A percentile compares a stretch with the other conserved stretches of the same genome.
Evolutionary conservation across 2,329 filamentous ascomycete species (phyloP).

Genomic region (Colletotrichum magnum): DNA sequence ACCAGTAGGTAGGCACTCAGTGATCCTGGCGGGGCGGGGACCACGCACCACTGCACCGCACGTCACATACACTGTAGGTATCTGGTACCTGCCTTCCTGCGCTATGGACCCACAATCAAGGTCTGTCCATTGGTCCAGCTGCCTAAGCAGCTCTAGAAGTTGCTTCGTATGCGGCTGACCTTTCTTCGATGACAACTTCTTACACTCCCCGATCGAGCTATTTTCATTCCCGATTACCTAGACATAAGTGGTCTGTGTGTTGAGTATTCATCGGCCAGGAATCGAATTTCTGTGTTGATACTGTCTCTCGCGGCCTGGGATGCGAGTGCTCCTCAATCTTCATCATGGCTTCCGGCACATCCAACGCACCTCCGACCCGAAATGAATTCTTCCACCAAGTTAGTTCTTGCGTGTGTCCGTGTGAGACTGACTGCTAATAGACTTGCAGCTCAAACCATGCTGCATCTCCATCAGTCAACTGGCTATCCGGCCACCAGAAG

Average conservation of each 20-base stretch:
- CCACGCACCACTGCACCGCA: too few relatives aligned
- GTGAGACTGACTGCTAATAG: constrained; percentile 8
- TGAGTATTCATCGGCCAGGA: background rate
- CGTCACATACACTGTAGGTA: background rate
- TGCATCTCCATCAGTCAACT: constrained; percentile 73
- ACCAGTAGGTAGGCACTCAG: too few relatives aligned
- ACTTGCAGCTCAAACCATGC: constrained; percentile 70
- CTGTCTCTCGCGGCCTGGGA: background rate
- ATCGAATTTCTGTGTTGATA: background rate
- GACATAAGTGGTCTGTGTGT: too few relatives aligned
- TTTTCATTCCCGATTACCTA: too few relatives aligned
- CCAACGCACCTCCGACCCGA: constrained; percentile 41
- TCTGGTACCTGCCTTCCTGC: background rate
- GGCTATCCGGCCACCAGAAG: constrained; percentile 63
- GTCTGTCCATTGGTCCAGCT: too few relatives aligned
- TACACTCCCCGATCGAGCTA: too few relatives aligned
- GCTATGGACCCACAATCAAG: too few relatives aligned
- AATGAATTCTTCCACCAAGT: constrained; percentile 57
- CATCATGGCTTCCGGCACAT: constrained; percentile 34
- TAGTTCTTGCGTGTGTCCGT: constrained; percentile 2
- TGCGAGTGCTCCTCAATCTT: background rate
- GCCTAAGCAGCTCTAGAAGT: too few relatives aligned
- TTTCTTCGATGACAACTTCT: too few relatives aligned
- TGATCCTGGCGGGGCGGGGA: too few relatives aligned
- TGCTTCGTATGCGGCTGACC: too few relatives aligned